These are phyloP conservation scores for Ammopiptanthus mongolicus DNA, from an alignment of 306 rosid species.

Conservation along the genomic window DNA sequence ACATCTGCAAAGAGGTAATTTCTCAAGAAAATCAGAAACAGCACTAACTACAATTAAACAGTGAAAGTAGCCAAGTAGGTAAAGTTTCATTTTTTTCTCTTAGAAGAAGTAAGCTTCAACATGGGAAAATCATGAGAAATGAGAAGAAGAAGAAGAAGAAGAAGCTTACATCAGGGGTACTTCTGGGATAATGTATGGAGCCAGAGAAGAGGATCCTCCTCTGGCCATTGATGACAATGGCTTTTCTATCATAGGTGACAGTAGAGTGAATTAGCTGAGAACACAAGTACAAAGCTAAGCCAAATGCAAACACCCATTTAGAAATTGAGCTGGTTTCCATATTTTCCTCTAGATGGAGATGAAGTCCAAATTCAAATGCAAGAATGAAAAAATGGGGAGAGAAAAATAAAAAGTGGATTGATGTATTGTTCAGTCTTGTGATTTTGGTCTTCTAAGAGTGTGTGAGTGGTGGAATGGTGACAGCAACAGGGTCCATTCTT, in stretches of 20 bases:
- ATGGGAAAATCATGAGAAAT: no score
- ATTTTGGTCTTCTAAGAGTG: background rate
- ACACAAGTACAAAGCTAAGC: constrained; percentile 31
- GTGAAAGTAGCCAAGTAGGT: background rate
- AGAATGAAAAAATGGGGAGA: background rate
- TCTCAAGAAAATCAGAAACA: background rate
- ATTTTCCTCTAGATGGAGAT: background rate
- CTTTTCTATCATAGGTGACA: constrained; percentile 82
- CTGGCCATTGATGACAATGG: constrained; percentile 79
- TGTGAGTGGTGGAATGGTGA: background rate
- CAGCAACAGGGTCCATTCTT: constrained; percentile 27
- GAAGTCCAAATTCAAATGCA: background rate
- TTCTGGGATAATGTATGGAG: constrained; percentile 94
- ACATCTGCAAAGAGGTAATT: constrained; percentile 51
- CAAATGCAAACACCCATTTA: constrained; percentile 40
- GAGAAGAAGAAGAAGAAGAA: no score
- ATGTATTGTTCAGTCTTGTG: background rate
- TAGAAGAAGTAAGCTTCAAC: background rate
- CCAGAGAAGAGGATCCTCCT: constrained; percentile 92
- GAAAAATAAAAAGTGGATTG: background rate
- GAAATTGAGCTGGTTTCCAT: constrained; percentile 52
- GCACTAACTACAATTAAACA: background rate
- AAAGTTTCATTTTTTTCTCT: background rate
- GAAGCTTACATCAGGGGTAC: constrained; percentile 92
- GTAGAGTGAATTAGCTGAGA: constrained; percentile 41